Evolutionary conservation across 2,329 filamentous ascomycete species (phyloP), one percentile per base, ranked within the genome.

Genomic region (Acarospora socialis): DNA sequence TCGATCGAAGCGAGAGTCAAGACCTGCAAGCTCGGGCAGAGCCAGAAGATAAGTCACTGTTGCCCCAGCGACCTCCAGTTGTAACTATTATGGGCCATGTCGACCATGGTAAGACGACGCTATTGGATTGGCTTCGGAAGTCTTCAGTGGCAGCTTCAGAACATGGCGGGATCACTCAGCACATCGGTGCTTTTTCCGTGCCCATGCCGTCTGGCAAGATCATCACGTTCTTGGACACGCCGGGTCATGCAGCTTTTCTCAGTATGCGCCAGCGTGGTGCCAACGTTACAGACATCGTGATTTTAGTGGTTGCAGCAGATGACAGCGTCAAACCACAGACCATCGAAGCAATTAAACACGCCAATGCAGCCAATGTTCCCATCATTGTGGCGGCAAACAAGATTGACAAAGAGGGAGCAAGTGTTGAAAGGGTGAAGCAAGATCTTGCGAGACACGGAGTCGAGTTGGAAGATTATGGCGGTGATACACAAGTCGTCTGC

Each of bases 31-130:
- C 80, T 15, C 70, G 76, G 7, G 77, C 83, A 1, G 60, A 66
- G 16, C 70, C 73, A 6, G 74, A 75, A 46, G 81, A 87, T 52
- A 68, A 63, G 29, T 72, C 78, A 0, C 45, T 55, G 9, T 56
- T 94, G 5, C 83, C 84, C 2, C 56, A 63, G 20, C 73, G 92
- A 10, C 87, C 90, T 5, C 92, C 90, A 0, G 83, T 98, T 21
- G 86, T 98, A 22, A 95, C 92, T 0, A 98, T 98, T 49, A 98
- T 98, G 92, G 90, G 90, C 2, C 90, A 98, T 43, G 90, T 98
- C 46, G 92, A 98, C 52, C 90, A 98, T 53, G 90, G 90, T 33
- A 98, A 98, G 61, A 98, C 90, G 1, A 98, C 92, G 0, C 75
- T 98, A 24, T 65, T 98, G 7, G 90, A 98, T 52, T 95, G 77